Conservation (phyloP, 2,329 filamentous ascomycete genomes). For the Torrubiellomyces zombiae region DNA sequence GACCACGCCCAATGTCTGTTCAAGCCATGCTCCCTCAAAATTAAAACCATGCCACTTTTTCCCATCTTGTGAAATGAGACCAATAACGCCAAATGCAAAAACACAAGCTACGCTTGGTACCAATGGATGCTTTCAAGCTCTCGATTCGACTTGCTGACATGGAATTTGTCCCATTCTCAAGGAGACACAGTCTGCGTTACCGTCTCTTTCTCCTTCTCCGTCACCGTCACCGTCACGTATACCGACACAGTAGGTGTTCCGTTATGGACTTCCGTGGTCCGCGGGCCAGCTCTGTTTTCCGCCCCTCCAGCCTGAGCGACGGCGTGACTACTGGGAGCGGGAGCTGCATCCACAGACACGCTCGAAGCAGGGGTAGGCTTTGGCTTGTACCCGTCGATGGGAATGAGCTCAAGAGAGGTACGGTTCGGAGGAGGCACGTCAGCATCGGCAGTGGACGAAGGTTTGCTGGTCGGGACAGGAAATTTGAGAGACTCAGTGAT, state of each 20-base stretch:
- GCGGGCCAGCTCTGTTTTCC: conserved; percentile 5
- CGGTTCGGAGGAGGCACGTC: conserved; percentile 4
- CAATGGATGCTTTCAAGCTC: no score
- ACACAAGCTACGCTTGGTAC: no score
- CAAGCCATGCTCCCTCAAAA: no score
- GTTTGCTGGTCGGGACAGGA: conserved; percentile 6
- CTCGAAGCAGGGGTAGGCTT: not conserved
- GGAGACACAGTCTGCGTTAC: conserved; percentile 13
- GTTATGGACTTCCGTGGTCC: conserved; percentile 10
- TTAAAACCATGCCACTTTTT: no score
- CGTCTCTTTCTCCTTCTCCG: conserved; percentile 12
- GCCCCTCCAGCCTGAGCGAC: conserved; percentile 1
- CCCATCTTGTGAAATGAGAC: no score
- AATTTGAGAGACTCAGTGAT: conserved; percentile 13
- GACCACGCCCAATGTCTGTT: no score
- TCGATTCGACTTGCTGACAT: no score
- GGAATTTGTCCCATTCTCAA: no score
- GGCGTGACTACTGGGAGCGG: conserved; percentile 4
- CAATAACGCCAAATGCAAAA: no score
- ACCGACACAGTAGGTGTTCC: conserved; percentile 19
- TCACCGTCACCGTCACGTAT: conserved; percentile 20
- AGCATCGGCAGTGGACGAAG: conserved; percentile 4
- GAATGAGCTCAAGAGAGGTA: conserved; percentile 12
- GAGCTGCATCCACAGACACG: conserved; percentile 2
- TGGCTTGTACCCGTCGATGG: conserved; percentile 8